Conservation (phyloP, 768 basidiomycete species). For the Rhizopogon vulgaris region DNA sequence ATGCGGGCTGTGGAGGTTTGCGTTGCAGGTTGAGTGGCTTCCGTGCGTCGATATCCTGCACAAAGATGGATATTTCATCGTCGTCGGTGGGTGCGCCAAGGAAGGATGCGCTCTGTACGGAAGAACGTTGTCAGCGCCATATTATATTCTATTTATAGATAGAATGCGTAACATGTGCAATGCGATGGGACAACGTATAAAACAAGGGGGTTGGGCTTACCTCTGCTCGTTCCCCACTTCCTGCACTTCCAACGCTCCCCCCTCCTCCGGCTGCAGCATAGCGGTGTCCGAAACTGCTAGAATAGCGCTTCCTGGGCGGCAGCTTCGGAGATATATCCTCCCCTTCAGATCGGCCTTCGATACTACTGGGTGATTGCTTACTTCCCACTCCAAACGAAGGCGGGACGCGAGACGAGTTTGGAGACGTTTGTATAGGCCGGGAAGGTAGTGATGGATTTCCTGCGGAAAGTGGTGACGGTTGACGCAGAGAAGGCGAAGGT, state of each 20-base stretch:
- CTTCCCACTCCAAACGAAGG: constrained; percentile 29
- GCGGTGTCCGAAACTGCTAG: constrained; percentile 73
- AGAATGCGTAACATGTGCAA: neutral
- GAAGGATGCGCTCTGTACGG: constrained; percentile 33
- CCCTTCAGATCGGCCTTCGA: constrained; percentile 34
- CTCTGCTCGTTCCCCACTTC: constrained; percentile 32
- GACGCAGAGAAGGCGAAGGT: constrained; percentile 41
- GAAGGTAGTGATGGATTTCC: constrained; percentile 30
- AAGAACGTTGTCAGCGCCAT: neutral
- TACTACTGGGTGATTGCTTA: constrained; percentile 33
- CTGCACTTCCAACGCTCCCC: constrained; percentile 29
- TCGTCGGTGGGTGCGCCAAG: constrained; percentile 53
- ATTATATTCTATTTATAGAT: neutral
- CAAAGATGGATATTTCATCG: constrained; percentile 73
- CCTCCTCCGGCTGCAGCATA: constrained; percentile 40
- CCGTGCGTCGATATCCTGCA: constrained; percentile 68
- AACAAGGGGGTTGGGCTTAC: neutral
- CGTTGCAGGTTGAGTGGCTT: constrained; percentile 41
- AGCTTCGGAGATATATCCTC: constrained; percentile 22
- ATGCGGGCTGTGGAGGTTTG: constrained; percentile 3
- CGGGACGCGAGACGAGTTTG: constrained; percentile 36
- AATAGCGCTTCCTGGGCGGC: constrained; percentile 55
- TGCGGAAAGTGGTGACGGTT: constrained; percentile 38
- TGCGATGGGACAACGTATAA: neutral
- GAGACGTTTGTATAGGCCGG: constrained; percentile 31